Conservation (phyloP, 441 rosid genomes). For the Capsella rubella region DNA sequence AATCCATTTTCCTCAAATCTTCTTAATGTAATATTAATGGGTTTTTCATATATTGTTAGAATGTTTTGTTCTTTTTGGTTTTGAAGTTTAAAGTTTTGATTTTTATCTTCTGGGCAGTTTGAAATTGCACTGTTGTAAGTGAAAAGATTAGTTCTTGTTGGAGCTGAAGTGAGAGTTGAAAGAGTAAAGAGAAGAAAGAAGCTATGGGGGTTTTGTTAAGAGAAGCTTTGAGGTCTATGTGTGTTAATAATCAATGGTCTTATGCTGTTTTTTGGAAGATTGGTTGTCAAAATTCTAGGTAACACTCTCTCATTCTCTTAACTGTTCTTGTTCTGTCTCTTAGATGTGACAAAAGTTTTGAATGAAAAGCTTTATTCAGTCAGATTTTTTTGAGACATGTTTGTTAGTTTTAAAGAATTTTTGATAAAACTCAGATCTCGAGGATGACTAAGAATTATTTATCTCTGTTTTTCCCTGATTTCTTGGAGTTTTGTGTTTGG, state of each 20-base stretch:
- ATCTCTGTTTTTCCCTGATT: conserved; percentile 38
- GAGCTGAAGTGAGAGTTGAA: conserved; percentile 8
- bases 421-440: conserved; percentile 44
- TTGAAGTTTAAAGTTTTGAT: conserved; percentile 5
- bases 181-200: not conserved
- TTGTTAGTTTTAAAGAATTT: conserved; percentile 17
- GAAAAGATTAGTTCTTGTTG: conserved; percentile 33
- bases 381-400: conserved; percentile 1
- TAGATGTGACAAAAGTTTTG: conserved; percentile 16
- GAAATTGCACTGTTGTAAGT: conserved; percentile 38
- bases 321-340: not conserved
- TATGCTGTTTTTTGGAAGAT: conserved; percentile 97
- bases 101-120: conserved; percentile 40
- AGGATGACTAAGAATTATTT: conserved; percentile 36
- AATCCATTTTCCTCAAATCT: conserved; percentile 28
- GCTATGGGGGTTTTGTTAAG: conserved; percentile 68
- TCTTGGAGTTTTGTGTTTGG: conserved; percentile 72
- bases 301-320: not conserved
- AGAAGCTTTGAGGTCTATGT: conserved; percentile 80
- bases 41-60: not conserved
- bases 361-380: conserved; percentile 6
- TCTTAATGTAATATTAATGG: conserved; percentile 38
- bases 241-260: conserved; percentile 76
- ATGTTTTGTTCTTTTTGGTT: not conserved
- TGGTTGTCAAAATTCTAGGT: conserved; percentile 92